Evolutionary conservation across 2,329 filamentous ascomycete species (phyloP).

Genomic region (Phaeosphaeriaceae sp.): DNA sequence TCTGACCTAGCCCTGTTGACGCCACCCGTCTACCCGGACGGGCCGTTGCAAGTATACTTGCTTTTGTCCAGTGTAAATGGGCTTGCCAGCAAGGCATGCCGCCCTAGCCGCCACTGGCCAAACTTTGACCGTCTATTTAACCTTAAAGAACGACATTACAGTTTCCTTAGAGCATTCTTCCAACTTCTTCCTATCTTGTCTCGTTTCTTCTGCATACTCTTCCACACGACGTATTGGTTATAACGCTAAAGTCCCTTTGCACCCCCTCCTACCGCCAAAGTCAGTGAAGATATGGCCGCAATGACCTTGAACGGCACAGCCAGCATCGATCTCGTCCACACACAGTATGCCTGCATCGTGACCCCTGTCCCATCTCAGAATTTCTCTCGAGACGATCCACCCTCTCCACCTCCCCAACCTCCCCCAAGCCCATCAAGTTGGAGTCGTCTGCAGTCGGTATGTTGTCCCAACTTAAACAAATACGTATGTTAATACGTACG

Average conservation of each 20-base stretch:
- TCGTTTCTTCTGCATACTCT: background rate
- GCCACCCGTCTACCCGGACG: conserved; percentile 44
- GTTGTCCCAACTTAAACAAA: conserved; percentile 12
- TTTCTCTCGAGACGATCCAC: conserved; percentile 46
- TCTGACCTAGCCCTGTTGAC: conserved; percentile 30
- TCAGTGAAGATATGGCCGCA: conserved; percentile 3
- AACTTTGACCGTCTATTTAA: conserved; percentile 36
- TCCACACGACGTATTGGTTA: background rate
- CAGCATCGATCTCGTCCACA: background rate
- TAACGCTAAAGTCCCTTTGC: background rate
- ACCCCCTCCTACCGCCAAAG: background rate
- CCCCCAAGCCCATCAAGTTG: conserved; percentile 48
- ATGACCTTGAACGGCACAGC: no score
- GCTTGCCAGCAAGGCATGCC: conserved; percentile 33
- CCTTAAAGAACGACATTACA: conserved; percentile 25
- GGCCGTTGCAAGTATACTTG: conserved; percentile 44
- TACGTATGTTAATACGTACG: conserved; percentile 16
- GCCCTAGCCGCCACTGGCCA: conserved; percentile 26
- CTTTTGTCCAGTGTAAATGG: conserved; percentile 22
- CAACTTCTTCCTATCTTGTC: background rate
- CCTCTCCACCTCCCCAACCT: conserved; percentile 49
- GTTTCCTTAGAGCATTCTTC: conserved; percentile 21
- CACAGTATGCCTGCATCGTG: background rate
- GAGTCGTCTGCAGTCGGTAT: conserved; percentile 26
- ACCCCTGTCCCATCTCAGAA: conserved; percentile 18